Base-by-base conservation (phyloP, 2,329 filamentous ascomycete species). In the Fusarium hainanense region DNA sequence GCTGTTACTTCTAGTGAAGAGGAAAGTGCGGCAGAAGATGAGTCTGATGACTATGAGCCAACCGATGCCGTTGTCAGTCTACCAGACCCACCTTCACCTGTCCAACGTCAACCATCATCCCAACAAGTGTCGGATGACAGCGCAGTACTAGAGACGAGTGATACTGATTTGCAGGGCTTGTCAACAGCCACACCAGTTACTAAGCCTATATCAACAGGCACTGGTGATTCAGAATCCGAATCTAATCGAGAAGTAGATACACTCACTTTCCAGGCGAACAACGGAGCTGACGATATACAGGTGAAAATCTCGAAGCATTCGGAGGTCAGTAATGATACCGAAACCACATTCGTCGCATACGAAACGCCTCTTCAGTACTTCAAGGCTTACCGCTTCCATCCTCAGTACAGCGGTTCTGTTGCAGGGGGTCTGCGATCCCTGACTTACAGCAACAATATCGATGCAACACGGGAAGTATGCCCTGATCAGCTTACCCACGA, bases 371-470 rank as follows among this genome's bases (percentile, higher is more conserved):
- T 99, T 65, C 89, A 88, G 72, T 87, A 88, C 73, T 98, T 98
- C 80, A 93, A 90, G 78, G 91, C 93, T 40, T 99, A 93, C 81
- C 93, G 95, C 73, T 98, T 95, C 78, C 94, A 98, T 77, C 93
- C 93, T 32, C 84, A 88, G 54, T 98, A 90, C 81, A 83, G 85
- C 70, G 80, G 91, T 51, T 83, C 88, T 59, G 89, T 97, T 60
- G 78, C 88, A 58, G 91, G 90, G 67, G 95, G 95, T 44, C 91
- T 94, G 77, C 90, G 92, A 77, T 98, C 96, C 69, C 85, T 97
- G 83, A 98, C 94, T 44, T 98, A 95, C 82, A 98, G 93, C 82
- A 93, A 97, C 80, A 91, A 90, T 73, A 97, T 99, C 80, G 90
- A 98, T 77, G 85, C 90, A 25, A 85, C 88, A 65, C 90, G 87